Evolutionary conservation across 768 basidiomycete species (phyloP).

Genomic region (Sarcodon sp.): DNA sequence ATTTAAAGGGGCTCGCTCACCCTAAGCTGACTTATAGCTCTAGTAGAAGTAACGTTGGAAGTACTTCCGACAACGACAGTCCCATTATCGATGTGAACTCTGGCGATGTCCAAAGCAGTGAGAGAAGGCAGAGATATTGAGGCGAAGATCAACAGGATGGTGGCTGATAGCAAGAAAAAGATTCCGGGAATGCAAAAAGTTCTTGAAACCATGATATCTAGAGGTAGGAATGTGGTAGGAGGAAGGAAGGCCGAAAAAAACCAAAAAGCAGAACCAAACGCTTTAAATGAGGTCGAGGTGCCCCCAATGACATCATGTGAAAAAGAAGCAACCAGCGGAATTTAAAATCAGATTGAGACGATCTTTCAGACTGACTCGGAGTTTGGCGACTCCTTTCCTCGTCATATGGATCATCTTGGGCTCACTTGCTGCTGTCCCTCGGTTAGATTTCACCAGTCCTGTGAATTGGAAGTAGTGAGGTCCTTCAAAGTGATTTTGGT

Average conservation of each 20-base stretch:
- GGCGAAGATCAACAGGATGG: slow-evolving; percentile 53
- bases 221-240: neutral
- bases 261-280: too few species aligned
- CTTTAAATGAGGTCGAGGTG: too few species aligned
- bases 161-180: slow-evolving; percentile 43
- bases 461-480: too few species aligned
- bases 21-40: slow-evolving; percentile 30
- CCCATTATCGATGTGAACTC: slow-evolving; percentile 33
- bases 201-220: slow-evolving; percentile 22
- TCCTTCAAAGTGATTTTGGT: too few species aligned
- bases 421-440: too few species aligned
- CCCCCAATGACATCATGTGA: too few species aligned
- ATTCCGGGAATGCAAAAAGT: slow-evolving; percentile 50
- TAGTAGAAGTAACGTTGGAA: neutral
- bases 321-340: too few species aligned
- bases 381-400: too few species aligned
- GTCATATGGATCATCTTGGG: too few species aligned
- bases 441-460: too few species aligned
- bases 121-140: slow-evolving; percentile 65
- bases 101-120: slow-evolving; percentile 51
- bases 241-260: neutral
- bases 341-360: too few species aligned
- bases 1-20: slow-evolving; percentile 25
- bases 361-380: too few species aligned
- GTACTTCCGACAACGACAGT: slow-evolving; percentile 11